These are phyloP conservation scores for Cercospora brassicicola DNA, from an alignment of 2,329 filamentous ascomycete genomes.

Conservation along the genomic window DNA sequence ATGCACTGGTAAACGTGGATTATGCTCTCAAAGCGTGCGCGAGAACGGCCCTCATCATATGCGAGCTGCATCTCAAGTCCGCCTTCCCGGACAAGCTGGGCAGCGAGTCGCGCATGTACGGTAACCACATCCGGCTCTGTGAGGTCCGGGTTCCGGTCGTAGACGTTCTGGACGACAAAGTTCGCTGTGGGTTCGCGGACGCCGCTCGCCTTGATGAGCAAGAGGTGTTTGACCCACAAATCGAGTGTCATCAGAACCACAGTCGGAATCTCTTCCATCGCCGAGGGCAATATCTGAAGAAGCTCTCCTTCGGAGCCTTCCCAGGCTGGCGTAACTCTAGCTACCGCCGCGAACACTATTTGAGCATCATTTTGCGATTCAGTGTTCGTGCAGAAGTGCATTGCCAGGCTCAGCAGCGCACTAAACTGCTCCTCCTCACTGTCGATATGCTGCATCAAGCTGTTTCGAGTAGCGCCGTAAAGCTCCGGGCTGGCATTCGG, in stretches of 20 bases:
- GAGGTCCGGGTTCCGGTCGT: conserved; percentile 9
- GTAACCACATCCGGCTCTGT: not conserved
- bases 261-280: conserved; percentile 13
- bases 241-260: conserved; percentile 18
- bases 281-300: conserved; percentile 14
- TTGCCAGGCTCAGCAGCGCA: conserved; percentile 23
- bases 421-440: conserved; percentile 26
- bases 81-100: conserved; percentile 13
- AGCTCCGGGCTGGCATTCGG: not conserved
- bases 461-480: conserved; percentile 5
- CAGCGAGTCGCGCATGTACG: conserved; percentile 4
- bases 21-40: conserved; percentile 10
- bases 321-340: conserved; percentile 20
- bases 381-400: conserved; percentile 22
- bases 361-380: conserved; percentile 2
- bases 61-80: conserved; percentile 4
- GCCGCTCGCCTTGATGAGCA: conserved; percentile 14
- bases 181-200: conserved; percentile 11
- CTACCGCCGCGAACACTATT: conserved; percentile 11
- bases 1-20: conserved; percentile 13
- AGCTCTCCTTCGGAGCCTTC: conserved; percentile 25
- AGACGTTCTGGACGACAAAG: conserved; percentile 14
- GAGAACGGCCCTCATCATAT: conserved; percentile 5
- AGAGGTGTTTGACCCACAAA: conserved; percentile 14
- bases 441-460: conserved; percentile 20